phyloP scores from a whole-genome alignment of 192 early-diverging fungal species.

The Dissophora globulifera region DNA sequence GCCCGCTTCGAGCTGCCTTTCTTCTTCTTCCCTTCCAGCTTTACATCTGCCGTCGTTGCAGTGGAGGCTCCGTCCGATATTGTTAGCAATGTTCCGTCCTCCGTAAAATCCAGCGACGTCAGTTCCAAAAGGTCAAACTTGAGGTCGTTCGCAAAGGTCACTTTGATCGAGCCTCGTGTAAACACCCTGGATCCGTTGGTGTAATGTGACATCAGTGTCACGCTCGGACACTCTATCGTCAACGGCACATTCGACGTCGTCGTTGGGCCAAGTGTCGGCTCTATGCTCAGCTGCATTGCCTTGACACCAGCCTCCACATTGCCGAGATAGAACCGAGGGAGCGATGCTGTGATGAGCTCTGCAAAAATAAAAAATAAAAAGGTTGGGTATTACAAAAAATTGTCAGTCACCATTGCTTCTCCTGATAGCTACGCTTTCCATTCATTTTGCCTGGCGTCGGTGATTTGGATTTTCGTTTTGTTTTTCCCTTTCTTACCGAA shows the following conservation, averaged over 20 bases:
- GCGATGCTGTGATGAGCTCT: slow-evolving; percentile 23
- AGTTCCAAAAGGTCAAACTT: slow-evolving; percentile 40
- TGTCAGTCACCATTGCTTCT: background rate
- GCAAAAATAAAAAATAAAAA: background rate
- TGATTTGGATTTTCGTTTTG: no score
- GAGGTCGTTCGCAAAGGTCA: slow-evolving; percentile 27
- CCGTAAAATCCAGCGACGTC: slow-evolving; percentile 14
- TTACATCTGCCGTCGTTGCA: slow-evolving; percentile 12
- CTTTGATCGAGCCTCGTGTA: slow-evolving; percentile 24
- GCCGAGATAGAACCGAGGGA: slow-evolving; percentile 29
- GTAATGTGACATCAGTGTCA: slow-evolving; percentile 27
- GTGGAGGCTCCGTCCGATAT: no score
- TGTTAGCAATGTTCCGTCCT: no score
- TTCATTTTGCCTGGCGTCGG: no score
- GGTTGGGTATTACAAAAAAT: background rate
- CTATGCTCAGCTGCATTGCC: slow-evolving; percentile 26
- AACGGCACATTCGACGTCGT: slow-evolving; percentile 4
- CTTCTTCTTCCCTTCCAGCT: slow-evolving; percentile 39
- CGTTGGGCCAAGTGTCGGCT: background rate
- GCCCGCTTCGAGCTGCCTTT: slow-evolving; percentile 15
- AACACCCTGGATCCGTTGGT: slow-evolving; percentile 35
- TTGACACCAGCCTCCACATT: slow-evolving; percentile 36
- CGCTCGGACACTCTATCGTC: slow-evolving; percentile 17
- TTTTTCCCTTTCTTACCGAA: slow-evolving; percentile 23
- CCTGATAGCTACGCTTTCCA: no score